phyloP scores from a whole-genome alignment of 164 flowering plant genomes.

The Vitis labrusca region DNA sequence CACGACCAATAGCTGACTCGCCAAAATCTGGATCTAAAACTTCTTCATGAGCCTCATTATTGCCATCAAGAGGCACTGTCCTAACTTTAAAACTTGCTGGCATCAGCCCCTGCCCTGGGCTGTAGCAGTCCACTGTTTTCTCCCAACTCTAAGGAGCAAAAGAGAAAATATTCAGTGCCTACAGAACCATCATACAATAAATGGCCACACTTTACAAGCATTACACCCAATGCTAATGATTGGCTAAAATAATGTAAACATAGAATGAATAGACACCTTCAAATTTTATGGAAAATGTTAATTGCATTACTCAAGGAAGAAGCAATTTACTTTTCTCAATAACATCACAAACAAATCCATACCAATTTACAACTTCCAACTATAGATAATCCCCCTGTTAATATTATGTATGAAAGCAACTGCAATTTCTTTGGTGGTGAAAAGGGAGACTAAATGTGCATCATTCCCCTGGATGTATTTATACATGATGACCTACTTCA shows the following conservation, averaged over 20 bases:
- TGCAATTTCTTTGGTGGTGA: too few species aligned
- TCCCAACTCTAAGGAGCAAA: slow-evolving; percentile 76
- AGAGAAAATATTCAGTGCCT: not conserved
- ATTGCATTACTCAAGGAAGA: too few species aligned
- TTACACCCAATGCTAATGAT: too few species aligned
- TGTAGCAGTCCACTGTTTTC: slow-evolving; percentile 93
- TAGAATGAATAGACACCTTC: not conserved
- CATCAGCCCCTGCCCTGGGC: slow-evolving; percentile 96
- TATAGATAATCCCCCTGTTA: too few species aligned
- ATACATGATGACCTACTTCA: too few species aligned
- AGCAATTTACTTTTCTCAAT: too few species aligned
- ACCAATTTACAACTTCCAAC: too few species aligned
- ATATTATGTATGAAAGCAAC: too few species aligned
- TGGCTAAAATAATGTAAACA: not conserved
- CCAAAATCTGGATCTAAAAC: slow-evolving; percentile 96
- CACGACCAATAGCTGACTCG: slow-evolving; percentile 95
- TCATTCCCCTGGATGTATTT: too few species aligned
- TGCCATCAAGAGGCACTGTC: slow-evolving; percentile 71
- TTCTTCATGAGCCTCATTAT: slow-evolving; percentile 51
- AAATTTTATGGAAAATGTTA: too few species aligned
- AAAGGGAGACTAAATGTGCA: too few species aligned
- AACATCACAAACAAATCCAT: too few species aligned
- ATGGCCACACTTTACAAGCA: not conserved
- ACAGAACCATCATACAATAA: not conserved
- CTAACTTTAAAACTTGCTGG: slow-evolving; percentile 96